Percentiles rank a stretch among this genome's conserved stretches.
These are phyloP conservation scores for Waitea zeae DNA, from an alignment of 1,284 basidiomycete species.

Conservation along the genomic window DNA sequence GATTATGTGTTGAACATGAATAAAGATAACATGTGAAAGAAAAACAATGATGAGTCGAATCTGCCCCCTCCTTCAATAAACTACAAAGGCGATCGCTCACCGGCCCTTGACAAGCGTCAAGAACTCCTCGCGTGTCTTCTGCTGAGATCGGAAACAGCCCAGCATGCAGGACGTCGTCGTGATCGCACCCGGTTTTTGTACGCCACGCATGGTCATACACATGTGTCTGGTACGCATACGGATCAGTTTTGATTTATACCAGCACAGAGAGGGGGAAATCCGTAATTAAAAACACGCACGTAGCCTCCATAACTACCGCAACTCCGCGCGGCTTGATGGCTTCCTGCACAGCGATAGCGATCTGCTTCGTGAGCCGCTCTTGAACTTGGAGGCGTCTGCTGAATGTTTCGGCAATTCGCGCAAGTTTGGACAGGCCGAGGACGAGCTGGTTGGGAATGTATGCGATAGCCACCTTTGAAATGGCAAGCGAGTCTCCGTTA, in stretches of 20 bases:
- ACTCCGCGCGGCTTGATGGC: slow-evolving; percentile 95
- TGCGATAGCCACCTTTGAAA: slow-evolving; percentile 46
- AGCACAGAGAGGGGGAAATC: slow-evolving; percentile 4
- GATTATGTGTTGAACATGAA: too few relatives aligned
- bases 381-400: slow-evolving; percentile 93
- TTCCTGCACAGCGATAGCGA: slow-evolving; percentile 93
- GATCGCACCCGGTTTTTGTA: slow-evolving; percentile 93
- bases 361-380: slow-evolving; percentile 94
- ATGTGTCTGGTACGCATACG: slow-evolving; percentile 52
- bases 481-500: too few relatives aligned
- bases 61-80: slow-evolving; percentile 7
- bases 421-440: slow-evolving; percentile 93
- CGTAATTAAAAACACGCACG: slow-evolving; percentile 34
- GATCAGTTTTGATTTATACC: too few relatives aligned
- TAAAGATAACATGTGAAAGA: slow-evolving; percentile 1
- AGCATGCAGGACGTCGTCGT: slow-evolving; percentile 99
- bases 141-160: slow-evolving; percentile 91
- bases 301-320: slow-evolving; percentile 98
- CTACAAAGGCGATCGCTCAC: too few relatives aligned
- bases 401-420: slow-evolving; percentile 95
- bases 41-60: slow-evolving; percentile 10
- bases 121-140: slow-evolving; percentile 96
- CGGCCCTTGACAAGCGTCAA: slow-evolving; percentile 59
- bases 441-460: slow-evolving; percentile 97
- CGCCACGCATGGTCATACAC: slow-evolving; percentile 99